These are phyloP conservation scores for Xerocomellus amylosporus DNA, from an alignment of 768 basidiomycete species.

Conservation along the genomic window DNA sequence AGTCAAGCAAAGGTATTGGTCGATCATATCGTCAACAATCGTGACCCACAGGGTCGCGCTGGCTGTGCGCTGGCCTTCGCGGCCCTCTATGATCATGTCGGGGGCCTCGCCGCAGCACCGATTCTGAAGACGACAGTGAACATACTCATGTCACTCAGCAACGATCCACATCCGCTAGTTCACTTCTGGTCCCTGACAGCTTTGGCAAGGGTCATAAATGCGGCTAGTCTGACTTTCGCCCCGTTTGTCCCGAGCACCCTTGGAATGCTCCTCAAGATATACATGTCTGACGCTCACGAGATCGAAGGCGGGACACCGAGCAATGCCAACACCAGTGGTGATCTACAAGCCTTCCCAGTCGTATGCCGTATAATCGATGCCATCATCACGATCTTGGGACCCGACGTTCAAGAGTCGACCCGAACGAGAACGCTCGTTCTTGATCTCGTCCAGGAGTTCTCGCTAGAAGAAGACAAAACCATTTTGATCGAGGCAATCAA, in stretches of 20 bases:
- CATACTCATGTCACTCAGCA: slow-evolving; percentile 89
- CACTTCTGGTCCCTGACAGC: slow-evolving; percentile 92
- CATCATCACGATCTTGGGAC: slow-evolving; percentile 89
- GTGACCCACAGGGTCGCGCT: slow-evolving; percentile 87
- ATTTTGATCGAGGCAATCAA: slow-evolving; percentile 92
- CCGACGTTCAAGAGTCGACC: slow-evolving; percentile 88
- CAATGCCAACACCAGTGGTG: slow-evolving; percentile 84
- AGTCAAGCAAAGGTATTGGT: slow-evolving; percentile 87
- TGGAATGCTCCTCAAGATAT: slow-evolving; percentile 87
- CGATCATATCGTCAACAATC: slow-evolving; percentile 90
- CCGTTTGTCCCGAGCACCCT: slow-evolving; percentile 87
- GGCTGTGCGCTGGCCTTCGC: slow-evolving; percentile 94
- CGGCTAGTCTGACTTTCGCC: slow-evolving; percentile 88
- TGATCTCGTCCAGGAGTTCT: slow-evolving; percentile 82
- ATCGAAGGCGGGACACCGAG: slow-evolving; percentile 82
- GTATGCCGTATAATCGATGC: slow-evolving; percentile 92
- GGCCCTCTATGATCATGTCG: slow-evolving; percentile 87
- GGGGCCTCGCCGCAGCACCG: slow-evolving; percentile 91
- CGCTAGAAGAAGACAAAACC: slow-evolving; percentile 80
- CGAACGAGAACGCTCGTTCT: slow-evolving; percentile 78
- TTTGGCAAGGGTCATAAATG: slow-evolving; percentile 81
- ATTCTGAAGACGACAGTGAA: slow-evolving; percentile 94
- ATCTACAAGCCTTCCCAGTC: slow-evolving; percentile 88
- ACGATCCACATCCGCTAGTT: slow-evolving; percentile 94
- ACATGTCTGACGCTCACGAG: slow-evolving; percentile 88